phyloP scores from a whole-genome alignment of 1,139 yeast species.

The Zhuliangozyma blackwelliae region DNA sequence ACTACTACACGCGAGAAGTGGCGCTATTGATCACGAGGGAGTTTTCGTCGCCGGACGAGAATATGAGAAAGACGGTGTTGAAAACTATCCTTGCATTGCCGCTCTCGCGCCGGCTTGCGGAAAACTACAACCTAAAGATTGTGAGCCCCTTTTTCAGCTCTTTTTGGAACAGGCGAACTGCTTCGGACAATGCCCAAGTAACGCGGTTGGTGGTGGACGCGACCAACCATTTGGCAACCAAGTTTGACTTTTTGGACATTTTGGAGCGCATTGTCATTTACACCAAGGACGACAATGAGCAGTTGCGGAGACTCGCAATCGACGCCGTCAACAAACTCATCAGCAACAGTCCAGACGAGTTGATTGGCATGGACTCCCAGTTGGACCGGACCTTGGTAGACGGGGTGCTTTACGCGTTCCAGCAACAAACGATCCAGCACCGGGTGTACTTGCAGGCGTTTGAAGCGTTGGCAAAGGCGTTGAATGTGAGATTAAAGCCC shows the following conservation, averaged over 20 bases:
- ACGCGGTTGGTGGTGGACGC: slow-evolving; percentile 68
- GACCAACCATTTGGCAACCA: slow-evolving; percentile 61
- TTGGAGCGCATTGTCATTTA: slow-evolving; percentile 54
- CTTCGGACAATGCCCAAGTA: slow-evolving; percentile 46
- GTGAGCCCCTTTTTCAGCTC: slow-evolving; percentile 60
- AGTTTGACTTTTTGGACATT: slow-evolving; percentile 61
- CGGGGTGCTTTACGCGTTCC: slow-evolving; percentile 80
- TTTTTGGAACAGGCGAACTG: slow-evolving; percentile 77
- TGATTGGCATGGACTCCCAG: slow-evolving; percentile 34
- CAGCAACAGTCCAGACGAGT: slow-evolving; percentile 22
- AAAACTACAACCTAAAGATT: slow-evolving; percentile 37
- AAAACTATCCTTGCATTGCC: slow-evolving; percentile 32
- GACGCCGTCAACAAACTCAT: slow-evolving; percentile 51
- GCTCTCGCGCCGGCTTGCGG: slow-evolving; percentile 24
- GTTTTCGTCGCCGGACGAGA: slow-evolving; percentile 81
- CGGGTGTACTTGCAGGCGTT: slow-evolving; percentile 58
- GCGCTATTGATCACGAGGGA: slow-evolving; percentile 66
- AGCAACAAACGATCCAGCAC: slow-evolving; percentile 63
- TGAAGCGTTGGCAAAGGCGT: slow-evolving; percentile 59
- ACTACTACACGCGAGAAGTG: slow-evolving; percentile 72
- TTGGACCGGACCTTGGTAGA: slow-evolving; percentile 71
- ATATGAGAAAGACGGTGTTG: slow-evolving; percentile 75
- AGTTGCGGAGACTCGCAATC: slow-evolving; percentile 73
- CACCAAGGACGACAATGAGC: slow-evolving; percentile 80
- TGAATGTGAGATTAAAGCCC: slow-evolving; percentile 69